Base-by-base conservation (phyloP, 2,329 filamentous ascomycete genomes). In the Phoma sp. region DNA sequence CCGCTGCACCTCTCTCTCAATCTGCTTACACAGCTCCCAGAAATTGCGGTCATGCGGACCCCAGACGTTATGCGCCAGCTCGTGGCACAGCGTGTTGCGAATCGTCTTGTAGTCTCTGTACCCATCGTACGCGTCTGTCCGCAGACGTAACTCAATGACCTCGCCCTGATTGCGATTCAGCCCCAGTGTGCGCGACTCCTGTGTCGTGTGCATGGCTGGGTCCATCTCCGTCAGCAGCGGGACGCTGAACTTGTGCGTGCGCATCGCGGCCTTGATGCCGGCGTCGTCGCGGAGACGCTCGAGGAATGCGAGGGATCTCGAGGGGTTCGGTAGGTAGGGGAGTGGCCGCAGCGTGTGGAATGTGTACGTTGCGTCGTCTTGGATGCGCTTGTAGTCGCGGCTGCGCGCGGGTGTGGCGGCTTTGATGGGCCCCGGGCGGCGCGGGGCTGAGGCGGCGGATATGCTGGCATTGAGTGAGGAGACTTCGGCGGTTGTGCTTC, bases 141-240 rank as follows among this genome's bases (percentile, higher is more conserved):
- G 82, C 32, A 99, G 78, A 0, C 95, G 82, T 58, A 99, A 77
- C 80, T 98, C 93, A 52, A 99, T 96, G 1, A 92, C 91, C 74
- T 96, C 89, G 57, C 95, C 95, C 2, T 82, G 77, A 71, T 98
- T 97, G 10, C 92, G 82, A 72, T 99, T 99, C 36, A 98, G 74
- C 0, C 95, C 95, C 0, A 98, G 77, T 1, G 91, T 93, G 39
- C 91, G 84, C 44, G 87, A 87, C n/a, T 95, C 89, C 68, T 91
- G 88, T 3, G 85, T 90, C 0, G 93, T 97, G 75, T 97, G 87
- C 63, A 88, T 84, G 0, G 88, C 82, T 0, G 95, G 95, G 67
- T 99, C 90, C 94, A 99, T 98, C 77, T 99, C 95, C 0, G 93
- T 97, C 24, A 99, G 81, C 3, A 98, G 76, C 0, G 88, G 88